phyloP scores from a whole-genome alignment of 2,329 filamentous ascomycete genomes.

The Aspergillus brunneoviolaceus region DNA sequence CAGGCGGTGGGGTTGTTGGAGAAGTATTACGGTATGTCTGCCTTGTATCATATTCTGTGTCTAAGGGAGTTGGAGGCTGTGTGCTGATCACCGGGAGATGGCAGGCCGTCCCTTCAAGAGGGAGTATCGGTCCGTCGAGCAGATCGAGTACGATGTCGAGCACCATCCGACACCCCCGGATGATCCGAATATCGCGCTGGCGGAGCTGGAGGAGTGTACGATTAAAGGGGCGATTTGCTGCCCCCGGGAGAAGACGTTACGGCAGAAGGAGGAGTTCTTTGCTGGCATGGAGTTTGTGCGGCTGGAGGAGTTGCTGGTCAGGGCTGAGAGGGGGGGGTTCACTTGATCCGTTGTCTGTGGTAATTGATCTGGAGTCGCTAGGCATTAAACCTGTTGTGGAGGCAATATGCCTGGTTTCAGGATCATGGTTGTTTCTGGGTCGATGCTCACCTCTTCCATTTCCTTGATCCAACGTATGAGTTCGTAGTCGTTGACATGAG shows the following conservation, averaged over 20 bases:
- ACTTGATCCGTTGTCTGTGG: not conserved
- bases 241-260: not conserved
- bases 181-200: not conserved
- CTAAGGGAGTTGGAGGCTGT: too few species aligned
- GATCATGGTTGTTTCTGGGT: too few species aligned
- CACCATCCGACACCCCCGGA: not conserved
- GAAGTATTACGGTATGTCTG: not conserved
- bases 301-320: not conserved
- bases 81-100: not conserved
- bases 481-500: too few species aligned
- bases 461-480: too few species aligned
- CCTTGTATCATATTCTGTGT: too few species aligned
- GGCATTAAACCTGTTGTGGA: too few species aligned
- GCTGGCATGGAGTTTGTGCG: not conserved
- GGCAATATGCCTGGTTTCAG: too few species aligned
- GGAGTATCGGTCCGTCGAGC: not conserved
- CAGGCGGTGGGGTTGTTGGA: not conserved
- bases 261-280: slow-evolving; percentile 6
- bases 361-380: too few species aligned
- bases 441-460: too few species aligned
- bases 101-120: not conserved
- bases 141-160: not conserved
- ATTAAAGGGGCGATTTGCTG: slow-evolving; percentile 2
- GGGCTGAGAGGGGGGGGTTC: not conserved
- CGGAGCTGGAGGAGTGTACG: not conserved